Percentiles rank a stretch among this genome's conserved stretches.
Conservation (phyloP, 768 basidiomycete genomes). For the Hemileccinum impolitum region DNA sequence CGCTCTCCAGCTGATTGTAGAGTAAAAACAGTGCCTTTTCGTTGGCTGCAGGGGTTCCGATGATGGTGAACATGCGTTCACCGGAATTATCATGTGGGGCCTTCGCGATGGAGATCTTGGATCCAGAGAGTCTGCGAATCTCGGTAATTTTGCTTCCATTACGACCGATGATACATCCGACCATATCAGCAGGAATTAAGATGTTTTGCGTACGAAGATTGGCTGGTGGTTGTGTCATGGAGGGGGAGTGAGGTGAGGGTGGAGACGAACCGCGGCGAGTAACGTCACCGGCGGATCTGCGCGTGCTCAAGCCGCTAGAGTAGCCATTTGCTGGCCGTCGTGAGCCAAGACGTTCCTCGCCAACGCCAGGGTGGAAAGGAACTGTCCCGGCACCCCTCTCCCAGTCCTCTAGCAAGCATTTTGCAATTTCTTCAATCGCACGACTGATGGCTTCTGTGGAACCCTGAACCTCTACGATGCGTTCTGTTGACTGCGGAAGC, state of each 20-base stretch:
- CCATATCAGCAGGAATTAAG: slow-evolving; percentile 99
- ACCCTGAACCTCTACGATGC: slow-evolving; percentile 97
- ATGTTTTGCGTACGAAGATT: slow-evolving; percentile 98
- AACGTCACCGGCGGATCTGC: slow-evolving; percentile 65
- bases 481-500: slow-evolving; percentile 98
- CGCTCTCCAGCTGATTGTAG: slow-evolving; percentile 95
- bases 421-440: slow-evolving; percentile 94
- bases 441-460: slow-evolving; percentile 87
- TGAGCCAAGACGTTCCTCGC: slow-evolving; percentile 58
- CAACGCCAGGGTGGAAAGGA: slow-evolving; percentile 88
- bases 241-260: slow-evolving; percentile 36
- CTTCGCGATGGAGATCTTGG: slow-evolving; percentile 98
- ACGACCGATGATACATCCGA: slow-evolving; percentile 93
- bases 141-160: slow-evolving; percentile 98
- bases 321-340: slow-evolving; percentile 53
- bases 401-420: slow-evolving; percentile 95
- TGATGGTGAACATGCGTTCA: slow-evolving; percentile 99
- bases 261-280: slow-evolving; percentile 41
- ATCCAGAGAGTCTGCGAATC: slow-evolving; percentile 95
- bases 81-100: slow-evolving; percentile 99
- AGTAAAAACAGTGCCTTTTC: slow-evolving; percentile 97
- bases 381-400: slow-evolving; percentile 93
- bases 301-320: slow-evolving; percentile 45
- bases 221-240: slow-evolving; percentile 55
- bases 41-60: slow-evolving; percentile 93